Evolutionary conservation across 2,329 filamentous ascomycete species (phyloP), one percentile per base, ranked within the genome.

Genomic region (Cadophora sp.): DNA sequence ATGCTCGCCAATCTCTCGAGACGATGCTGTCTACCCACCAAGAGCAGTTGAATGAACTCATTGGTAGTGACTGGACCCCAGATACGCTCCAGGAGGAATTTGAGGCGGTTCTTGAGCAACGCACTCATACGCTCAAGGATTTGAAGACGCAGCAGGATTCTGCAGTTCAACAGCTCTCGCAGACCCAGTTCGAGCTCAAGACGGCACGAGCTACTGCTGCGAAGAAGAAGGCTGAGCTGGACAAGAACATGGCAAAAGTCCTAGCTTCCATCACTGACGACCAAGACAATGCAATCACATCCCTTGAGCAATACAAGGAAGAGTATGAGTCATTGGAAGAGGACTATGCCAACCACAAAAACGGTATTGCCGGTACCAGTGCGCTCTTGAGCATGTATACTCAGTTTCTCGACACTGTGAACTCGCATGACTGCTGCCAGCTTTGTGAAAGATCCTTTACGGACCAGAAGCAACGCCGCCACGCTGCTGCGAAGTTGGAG

Each of bases 1-100:
- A 93, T 72, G 88, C 91, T 65, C 87, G 92, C 77, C 86, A 88
- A 40, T 92, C 91, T 69, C 83, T 98, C 2, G 87, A 94, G 9
- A 96, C 92, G 0, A 88, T 97, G 81, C 87, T 84, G 70, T 88
- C 84, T 59, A 93, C 93, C 0, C 93, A 97, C 83, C 87, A 85
- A 62, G 84, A 90, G 40, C 91, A 91, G 72, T 83, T 99, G 26
- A 84, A 86, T 14, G 81, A 84, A 6, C 79, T 92, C 12, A 74
- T 98, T 37, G 89, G 89, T 29, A 71, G 78, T 7, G 83, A 85
- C 0, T 97, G 94, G 94, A 82, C 88, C 27, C 83, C 90, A 4
- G 84, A 88, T 16, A 91, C 85, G 0, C 78, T 98, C 12, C 93
- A 97, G 55, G 77, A 83, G 48, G 85, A 89, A 27, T 97, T 92